These are phyloP conservation scores for Tolypocladium album DNA, from an alignment of 2,329 filamentous ascomycete genomes.

Conservation along the genomic window DNA sequence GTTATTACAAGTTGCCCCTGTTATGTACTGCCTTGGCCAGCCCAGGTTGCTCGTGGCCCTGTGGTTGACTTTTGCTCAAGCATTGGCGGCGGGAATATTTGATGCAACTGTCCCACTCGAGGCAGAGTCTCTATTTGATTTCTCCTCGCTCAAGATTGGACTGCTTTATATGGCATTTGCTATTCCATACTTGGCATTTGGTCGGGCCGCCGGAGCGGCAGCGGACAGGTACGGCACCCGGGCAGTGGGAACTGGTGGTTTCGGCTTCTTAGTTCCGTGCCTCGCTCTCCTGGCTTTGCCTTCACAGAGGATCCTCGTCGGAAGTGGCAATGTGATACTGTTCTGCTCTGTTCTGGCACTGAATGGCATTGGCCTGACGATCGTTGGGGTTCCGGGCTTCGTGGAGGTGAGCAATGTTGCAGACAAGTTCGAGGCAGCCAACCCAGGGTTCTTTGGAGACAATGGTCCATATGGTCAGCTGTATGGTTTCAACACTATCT, in stretches of 20 bases:
- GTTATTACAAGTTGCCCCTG: neutral
- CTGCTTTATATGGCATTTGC: neutral
- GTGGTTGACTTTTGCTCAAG: neutral
- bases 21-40: neutral
- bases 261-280: neutral
- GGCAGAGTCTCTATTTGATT: neutral
- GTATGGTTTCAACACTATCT: neutral
- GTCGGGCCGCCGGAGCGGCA: neutral
- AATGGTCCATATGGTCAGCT: neutral
- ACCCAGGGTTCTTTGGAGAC: neutral
- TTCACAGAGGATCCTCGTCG: neutral
- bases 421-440: neutral
- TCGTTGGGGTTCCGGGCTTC: neutral
- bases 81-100: neutral
- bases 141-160: neutral
- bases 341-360: neutral
- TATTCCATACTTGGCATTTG: neutral
- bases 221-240: neutral
- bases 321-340: neutral
- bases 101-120: neutral
- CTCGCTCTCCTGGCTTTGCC: neutral
- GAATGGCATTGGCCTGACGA: neutral
- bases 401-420: neutral
- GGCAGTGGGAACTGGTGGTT: neutral
- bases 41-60: neutral